A percentile compares a stretch with the other conserved stretches of the same genome.
phyloP scores from a whole-genome alignment of 2,329 filamentous ascomycete genomes.

The Beauveria rudraprayagi region DNA sequence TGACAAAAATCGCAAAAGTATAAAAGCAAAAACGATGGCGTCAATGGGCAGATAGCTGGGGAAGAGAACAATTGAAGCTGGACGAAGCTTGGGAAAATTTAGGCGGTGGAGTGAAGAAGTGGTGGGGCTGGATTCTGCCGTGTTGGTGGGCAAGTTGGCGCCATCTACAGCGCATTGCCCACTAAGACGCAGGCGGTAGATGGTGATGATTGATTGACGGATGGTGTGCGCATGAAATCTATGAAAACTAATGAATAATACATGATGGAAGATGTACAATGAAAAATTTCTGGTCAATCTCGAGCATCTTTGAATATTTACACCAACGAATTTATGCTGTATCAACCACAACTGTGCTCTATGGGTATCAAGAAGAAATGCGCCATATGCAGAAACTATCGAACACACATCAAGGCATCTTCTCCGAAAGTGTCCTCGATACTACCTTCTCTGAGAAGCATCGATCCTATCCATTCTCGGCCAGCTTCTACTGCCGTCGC shows the following conservation, averaged over 20 bases:
- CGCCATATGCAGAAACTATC: conserved; percentile 26
- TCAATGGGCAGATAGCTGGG: not conserved
- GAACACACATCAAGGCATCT: conserved; percentile 69
- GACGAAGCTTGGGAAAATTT: conserved; percentile 21
- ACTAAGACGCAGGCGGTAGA: not conserved
- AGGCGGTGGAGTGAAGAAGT: conserved; percentile 19
- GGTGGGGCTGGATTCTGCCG: conserved; percentile 29
- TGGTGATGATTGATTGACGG: not conserved
- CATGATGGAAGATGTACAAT: not conserved
- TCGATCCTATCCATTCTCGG: conserved; percentile 67
- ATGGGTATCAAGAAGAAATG: conserved; percentile 1
- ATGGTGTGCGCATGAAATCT: not conserved
- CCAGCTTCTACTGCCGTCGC: conserved; percentile 74
- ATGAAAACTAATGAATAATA: not conserved
- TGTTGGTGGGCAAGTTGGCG: not conserved
- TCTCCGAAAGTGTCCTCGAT: conserved; percentile 67
- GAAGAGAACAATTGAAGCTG: conserved; percentile 14
- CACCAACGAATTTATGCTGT: not conserved
- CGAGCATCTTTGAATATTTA: not conserved
- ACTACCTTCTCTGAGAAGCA: conserved; percentile 68
- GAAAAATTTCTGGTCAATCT: not conserved
- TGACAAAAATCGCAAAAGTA: not conserved
- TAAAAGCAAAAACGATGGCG: not conserved
- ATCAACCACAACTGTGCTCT: not conserved
- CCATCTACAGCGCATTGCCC: not conserved